These are phyloP conservation scores for Trametes punicea DNA, from an alignment of 768 basidiomycete species.

Conservation along the genomic window DNA sequence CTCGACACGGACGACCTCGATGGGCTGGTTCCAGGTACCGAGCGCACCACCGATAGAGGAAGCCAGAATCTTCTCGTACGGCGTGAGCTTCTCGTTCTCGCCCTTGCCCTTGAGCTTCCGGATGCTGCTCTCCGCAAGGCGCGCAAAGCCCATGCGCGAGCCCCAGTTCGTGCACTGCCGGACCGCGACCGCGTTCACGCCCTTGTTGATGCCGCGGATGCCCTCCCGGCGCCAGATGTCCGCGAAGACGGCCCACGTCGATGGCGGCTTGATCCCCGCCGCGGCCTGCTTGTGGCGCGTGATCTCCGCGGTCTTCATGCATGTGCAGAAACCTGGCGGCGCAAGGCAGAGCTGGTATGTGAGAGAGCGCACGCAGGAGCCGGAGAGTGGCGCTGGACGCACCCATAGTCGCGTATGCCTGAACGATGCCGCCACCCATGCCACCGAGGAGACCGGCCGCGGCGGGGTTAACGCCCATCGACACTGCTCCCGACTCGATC, in stretches of 20 bases:
- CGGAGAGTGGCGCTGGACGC: conserved; percentile 30
- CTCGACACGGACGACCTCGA: conserved; percentile 96
- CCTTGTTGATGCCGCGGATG: conserved; percentile 96
- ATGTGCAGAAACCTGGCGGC: conserved; percentile 87
- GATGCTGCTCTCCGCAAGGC: conserved; percentile 81
- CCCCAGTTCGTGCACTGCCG: conserved; percentile 95
- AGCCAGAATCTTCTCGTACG: conserved; percentile 83
- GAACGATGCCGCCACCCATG: conserved; percentile 95
- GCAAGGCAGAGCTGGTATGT: neutral
- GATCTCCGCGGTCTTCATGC: conserved; percentile 99
- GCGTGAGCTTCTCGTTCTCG: conserved; percentile 69
- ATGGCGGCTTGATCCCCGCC: conserved; percentile 79
- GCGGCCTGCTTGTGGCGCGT: conserved; percentile 92
- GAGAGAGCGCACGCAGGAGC: neutral
- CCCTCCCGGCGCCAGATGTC: conserved; percentile 95
- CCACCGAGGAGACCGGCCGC: conserved; percentile 89
- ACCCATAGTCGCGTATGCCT: conserved; percentile 99
- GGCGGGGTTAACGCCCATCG: conserved; percentile 73
- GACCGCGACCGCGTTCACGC: conserved; percentile 92
- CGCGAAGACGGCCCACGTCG: conserved; percentile 90
- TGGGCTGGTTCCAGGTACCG: conserved; percentile 99
- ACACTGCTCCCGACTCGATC: conserved; percentile 68
- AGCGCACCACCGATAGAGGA: conserved; percentile 91
- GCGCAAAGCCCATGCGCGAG: conserved; percentile 94
- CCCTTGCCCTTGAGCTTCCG: conserved; percentile 74